Percentiles rank a stretch among this genome's conserved stretches.
Conservation (phyloP, 345 rosid genomes). For the Lagerstroemia speciosa region DNA sequence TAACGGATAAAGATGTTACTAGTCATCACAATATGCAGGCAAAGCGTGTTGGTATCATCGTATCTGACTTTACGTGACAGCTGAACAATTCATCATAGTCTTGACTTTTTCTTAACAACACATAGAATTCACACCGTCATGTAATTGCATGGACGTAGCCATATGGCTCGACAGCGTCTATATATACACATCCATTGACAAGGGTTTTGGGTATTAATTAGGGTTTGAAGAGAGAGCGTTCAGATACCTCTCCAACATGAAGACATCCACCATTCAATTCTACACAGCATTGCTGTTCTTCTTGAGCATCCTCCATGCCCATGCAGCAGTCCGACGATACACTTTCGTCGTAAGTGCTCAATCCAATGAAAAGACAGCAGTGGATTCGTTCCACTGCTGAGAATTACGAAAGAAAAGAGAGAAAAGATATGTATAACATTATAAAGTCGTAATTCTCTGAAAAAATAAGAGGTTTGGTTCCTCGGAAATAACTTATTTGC, state of each 20-base stretch:
- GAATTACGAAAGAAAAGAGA: no score
- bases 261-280: not conserved
- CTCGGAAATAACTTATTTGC: no score
- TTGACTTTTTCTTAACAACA: not conserved
- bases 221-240: not conserved
- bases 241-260: not conserved
- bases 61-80: not conserved
- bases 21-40: not conserved
- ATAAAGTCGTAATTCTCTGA: no score
- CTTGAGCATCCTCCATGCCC: not conserved
- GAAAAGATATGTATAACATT: no score
- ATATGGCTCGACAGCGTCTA: not conserved
- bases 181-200: not conserved
- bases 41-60: not conserved
- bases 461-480: no score
- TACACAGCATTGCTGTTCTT: slow-evolving; percentile 3
- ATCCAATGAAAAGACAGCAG: not conserved
- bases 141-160: no score
- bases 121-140: no score
- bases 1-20: not conserved
- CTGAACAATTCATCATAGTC: not conserved
- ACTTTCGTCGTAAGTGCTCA: slow-evolving; percentile 10
- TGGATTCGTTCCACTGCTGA: not conserved
- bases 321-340: slow-evolving; percentile 2
- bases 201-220: not conserved